Evolutionary conservation across 345 rosid species (phyloP).

Genomic region (Fremontodendron californicum): DNA sequence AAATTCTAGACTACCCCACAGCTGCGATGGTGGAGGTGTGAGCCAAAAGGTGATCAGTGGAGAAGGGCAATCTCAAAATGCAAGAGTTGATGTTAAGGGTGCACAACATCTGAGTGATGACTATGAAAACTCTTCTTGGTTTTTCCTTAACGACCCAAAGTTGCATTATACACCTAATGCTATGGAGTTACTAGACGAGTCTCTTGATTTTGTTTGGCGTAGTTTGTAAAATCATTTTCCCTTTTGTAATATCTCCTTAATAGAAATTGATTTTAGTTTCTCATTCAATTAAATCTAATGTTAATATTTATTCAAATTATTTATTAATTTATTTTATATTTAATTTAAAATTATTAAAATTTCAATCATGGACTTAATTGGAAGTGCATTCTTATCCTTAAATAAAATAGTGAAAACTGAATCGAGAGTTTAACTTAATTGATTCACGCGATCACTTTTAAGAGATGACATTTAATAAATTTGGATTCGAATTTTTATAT

Average conservation of each 20-base stretch:
- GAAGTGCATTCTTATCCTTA: no score
- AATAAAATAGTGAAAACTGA: no score
- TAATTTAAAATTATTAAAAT: no score
- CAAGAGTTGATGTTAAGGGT: background rate
- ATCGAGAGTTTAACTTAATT: no score
- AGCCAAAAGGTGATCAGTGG: background rate
- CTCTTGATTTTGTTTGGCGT: conserved; percentile 6
- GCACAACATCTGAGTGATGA: background rate
- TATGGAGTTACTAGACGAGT: background rate
- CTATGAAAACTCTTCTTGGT: background rate
- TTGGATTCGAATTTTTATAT: no score
- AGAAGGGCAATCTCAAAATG: background rate
- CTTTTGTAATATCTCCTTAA: background rate
- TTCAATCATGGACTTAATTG: no score
- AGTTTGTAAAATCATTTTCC: background rate
- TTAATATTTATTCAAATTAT: no score
- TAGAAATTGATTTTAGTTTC: background rate
- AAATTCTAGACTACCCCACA: background rate
- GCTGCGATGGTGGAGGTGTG: no score
- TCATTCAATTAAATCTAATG: no score
- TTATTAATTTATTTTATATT: no score
- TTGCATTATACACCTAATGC: background rate
- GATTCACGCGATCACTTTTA: no score
- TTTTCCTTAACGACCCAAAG: background rate
- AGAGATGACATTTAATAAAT: no score